A percentile compares a stretch with the other conserved stretches of the same genome.
phyloP scores from a whole-genome alignment of 2,329 filamentous ascomycete genomes.

The Fusarium sp. region DNA sequence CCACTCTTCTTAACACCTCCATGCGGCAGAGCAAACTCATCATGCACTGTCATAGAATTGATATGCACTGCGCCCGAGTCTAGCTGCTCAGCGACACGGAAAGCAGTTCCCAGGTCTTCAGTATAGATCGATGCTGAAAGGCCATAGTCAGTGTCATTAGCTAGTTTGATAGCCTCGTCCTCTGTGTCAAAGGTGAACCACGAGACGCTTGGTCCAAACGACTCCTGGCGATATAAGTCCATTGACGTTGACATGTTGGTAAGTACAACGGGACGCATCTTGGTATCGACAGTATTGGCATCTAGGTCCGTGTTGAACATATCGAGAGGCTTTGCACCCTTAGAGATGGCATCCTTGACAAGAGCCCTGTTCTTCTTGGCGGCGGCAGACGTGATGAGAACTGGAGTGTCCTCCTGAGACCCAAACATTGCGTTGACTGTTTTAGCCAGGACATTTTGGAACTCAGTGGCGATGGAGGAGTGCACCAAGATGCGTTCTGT shows the following conservation, averaged over 20 bases:
- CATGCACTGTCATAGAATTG: constrained; percentile 1
- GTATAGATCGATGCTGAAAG: background rate
- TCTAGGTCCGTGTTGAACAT: background rate
- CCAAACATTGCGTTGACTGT: background rate
- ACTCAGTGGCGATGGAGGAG: background rate
- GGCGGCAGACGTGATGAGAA: background rate
- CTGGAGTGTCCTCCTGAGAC: background rate
- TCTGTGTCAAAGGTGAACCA: background rate
- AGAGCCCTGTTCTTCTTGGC: background rate
- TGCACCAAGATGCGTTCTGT: background rate
- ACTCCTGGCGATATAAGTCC: background rate
- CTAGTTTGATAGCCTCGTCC: background rate
- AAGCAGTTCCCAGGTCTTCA: background rate
- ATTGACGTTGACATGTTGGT: background rate
- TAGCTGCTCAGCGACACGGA: background rate
- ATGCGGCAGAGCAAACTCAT: background rate
- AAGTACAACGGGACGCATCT: background rate
- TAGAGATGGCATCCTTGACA: background rate
- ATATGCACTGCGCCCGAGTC: background rate
- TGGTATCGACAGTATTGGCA: background rate
- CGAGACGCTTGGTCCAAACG: background rate
- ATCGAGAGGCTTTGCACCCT: background rate
- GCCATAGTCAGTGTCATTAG: background rate
- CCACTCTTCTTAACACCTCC: background rate
- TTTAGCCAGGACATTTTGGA: background rate